phyloP scores from a whole-genome alignment of 2,329 filamentous ascomycete genomes.

The Trichoderma arundinaceum region DNA sequence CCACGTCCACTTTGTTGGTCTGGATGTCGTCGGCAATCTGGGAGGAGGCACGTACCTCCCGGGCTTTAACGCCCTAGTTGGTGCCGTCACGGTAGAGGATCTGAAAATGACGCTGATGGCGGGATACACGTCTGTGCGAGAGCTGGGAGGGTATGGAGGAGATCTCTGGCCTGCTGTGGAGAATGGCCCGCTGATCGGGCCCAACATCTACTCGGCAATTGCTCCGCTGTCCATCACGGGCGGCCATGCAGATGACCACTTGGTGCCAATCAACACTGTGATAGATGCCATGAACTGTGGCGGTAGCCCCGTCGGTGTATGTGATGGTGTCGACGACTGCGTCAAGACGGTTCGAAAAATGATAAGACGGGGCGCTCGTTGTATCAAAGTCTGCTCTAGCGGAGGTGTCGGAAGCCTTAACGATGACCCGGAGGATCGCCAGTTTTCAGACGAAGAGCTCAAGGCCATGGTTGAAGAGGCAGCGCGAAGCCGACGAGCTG shows the following conservation, averaged over 20 bases:
- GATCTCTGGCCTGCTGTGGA: slow-evolving; percentile 51
- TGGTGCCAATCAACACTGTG: slow-evolving; percentile 43
- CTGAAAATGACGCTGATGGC: slow-evolving; percentile 49
- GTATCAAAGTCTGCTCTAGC: slow-evolving; percentile 50
- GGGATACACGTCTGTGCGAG: slow-evolving; percentile 58
- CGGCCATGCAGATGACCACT: slow-evolving; percentile 53
- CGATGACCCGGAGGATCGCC: slow-evolving; percentile 47
- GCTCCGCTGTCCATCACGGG: slow-evolving; percentile 53
- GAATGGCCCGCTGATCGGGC: slow-evolving; percentile 52
- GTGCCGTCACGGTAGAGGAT: slow-evolving; percentile 34
- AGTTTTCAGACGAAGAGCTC: slow-evolving; percentile 50
- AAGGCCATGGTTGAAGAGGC: slow-evolving; percentile 48
- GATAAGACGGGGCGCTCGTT: slow-evolving; percentile 48
- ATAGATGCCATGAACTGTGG: slow-evolving; percentile 44
- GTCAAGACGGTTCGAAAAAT: slow-evolving; percentile 48
- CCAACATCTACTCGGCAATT: slow-evolving; percentile 55
- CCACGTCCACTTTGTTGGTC: slow-evolving; percentile 55
- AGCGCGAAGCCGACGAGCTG: slow-evolving; percentile 43
- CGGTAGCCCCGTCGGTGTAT: slow-evolving; percentile 42
- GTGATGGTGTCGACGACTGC: slow-evolving; percentile 50
- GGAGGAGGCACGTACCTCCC: slow-evolving; percentile 26
- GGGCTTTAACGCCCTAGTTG: slow-evolving; percentile 30
- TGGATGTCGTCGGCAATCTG: slow-evolving; percentile 29
- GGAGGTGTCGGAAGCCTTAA: slow-evolving; percentile 49
- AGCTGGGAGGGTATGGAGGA: slow-evolving; percentile 54